phyloP scores from a whole-genome alignment of 2,329 filamentous ascomycete species.

The Apiospora koreana region DNA sequence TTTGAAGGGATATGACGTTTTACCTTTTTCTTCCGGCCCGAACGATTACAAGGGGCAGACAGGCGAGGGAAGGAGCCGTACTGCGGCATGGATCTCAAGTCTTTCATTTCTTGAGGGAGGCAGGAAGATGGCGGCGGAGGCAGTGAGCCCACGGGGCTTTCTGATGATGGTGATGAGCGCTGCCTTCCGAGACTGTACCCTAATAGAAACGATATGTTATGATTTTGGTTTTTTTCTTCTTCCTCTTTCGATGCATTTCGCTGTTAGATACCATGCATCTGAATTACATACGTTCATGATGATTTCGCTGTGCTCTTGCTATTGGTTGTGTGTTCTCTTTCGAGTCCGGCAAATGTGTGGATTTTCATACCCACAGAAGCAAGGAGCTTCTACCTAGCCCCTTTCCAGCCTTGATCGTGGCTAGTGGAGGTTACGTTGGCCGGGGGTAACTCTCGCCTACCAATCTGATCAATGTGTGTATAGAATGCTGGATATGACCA shows the following conservation, averaged over 20 bases:
- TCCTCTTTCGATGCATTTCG: neutral
- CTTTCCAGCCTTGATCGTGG: too few relatives aligned
- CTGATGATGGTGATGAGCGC: neutral
- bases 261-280: constrained; percentile 2
- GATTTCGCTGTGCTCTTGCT: neutral
- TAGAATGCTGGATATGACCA: too few relatives aligned
- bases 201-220: neutral
- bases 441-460: too few relatives aligned
- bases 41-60: neutral
- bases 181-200: constrained; percentile 3
- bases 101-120: neutral
- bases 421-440: too few relatives aligned
- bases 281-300: neutral
- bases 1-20: neutral
- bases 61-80: neutral
- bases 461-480: too few relatives aligned
- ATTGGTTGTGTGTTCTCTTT: neutral
- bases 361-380: too few relatives aligned
- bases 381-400: too few relatives aligned
- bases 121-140: neutral
- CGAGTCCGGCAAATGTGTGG: neutral
- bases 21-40: neutral
- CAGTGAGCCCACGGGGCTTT: neutral
- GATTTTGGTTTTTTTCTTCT: neutral
- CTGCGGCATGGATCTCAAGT: neutral